Percentiles rank a stretch among this genome's conserved stretches.
These are phyloP conservation scores for Parachaetomium inaequale DNA, from an alignment of 495 filamentous ascomycete species.

Conservation along the genomic window DNA sequence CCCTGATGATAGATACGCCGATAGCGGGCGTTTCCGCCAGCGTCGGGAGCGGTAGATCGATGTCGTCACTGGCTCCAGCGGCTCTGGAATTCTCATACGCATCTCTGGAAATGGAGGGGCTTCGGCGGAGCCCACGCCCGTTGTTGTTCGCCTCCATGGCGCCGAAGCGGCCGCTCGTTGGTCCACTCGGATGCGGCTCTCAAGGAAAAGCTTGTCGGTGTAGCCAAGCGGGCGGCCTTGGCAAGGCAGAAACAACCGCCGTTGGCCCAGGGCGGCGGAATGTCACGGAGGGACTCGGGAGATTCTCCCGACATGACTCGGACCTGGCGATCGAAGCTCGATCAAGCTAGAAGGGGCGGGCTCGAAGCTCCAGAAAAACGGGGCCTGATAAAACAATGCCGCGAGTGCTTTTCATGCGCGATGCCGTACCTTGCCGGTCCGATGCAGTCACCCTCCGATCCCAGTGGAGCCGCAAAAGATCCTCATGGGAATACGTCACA, in stretches of 20 bases:
- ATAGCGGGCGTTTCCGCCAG: neutral
- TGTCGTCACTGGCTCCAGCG: conserved; percentile 20
- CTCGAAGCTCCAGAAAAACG: neutral
- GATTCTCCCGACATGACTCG: conserved; percentile 16
- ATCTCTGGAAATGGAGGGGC: conserved; percentile 1
- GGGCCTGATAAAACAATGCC: neutral
- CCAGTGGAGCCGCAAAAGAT: neutral
- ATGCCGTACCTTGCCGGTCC: neutral
- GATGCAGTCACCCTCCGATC: neutral
- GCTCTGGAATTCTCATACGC: neutral
- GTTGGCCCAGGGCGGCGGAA: neutral
- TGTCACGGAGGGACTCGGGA: conserved; percentile 6
- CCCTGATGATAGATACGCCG: neutral
- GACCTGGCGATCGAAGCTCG: conserved; percentile 14
- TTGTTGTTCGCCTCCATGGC: conserved; percentile 14
- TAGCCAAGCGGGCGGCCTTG: neutral
- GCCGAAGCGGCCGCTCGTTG: neutral
- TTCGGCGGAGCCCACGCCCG: conserved; percentile 7
- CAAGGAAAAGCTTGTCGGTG: neutral
- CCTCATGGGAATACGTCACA: neutral
- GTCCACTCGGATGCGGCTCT: neutral
- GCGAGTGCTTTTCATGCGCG: conserved; percentile 6
- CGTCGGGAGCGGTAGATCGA: conserved; percentile 5
- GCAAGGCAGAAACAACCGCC: neutral
- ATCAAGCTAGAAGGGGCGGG: neutral